Evolutionary conservation across 495 filamentous ascomycete genomes (phyloP).

Genomic region (Penicillium egyptiacum): DNA sequence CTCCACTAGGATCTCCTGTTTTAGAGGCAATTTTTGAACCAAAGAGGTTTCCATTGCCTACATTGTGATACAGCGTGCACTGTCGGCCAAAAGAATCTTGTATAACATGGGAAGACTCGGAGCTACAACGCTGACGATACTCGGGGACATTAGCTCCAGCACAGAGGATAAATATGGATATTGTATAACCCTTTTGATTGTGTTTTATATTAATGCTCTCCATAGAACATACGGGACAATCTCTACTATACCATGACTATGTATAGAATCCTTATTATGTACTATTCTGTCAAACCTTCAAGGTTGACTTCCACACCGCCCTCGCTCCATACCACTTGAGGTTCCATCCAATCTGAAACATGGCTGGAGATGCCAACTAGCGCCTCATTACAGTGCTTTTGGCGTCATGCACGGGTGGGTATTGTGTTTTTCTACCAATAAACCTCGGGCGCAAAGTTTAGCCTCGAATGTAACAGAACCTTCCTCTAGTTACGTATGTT

Average conservation of each 20-base stretch:
- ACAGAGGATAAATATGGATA: neutral
- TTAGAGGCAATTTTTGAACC: conserved; percentile 9
- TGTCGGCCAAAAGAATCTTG: neutral
- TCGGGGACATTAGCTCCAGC: neutral
- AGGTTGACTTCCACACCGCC: neutral
- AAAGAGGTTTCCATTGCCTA: neutral
- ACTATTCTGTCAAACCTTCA: neutral
- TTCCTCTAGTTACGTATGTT: too few species aligned
- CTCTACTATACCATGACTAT: too few species aligned
- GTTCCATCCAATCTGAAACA: conserved; percentile 31
- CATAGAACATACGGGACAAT: too few species aligned
- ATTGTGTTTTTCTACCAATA: neutral
- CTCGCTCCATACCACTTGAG: neutral
- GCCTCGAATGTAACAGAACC: too few species aligned
- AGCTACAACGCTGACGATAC: conserved; percentile 4
- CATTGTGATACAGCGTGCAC: conserved; percentile 3
- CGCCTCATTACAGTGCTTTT: conserved; percentile 16
- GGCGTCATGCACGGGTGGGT: neutral
- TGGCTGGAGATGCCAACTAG: conserved; percentile 26
- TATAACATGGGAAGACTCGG: conserved; percentile 11
- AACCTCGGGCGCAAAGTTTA: neutral
- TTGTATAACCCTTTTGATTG: neutral
- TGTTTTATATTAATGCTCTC: neutral
- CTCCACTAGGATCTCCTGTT: conserved; percentile 1
- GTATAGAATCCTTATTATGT: neutral